These are phyloP conservation scores for Candida rishiriensis DNA, from an alignment of 805 yeast genomes.

Conservation along the genomic window DNA sequence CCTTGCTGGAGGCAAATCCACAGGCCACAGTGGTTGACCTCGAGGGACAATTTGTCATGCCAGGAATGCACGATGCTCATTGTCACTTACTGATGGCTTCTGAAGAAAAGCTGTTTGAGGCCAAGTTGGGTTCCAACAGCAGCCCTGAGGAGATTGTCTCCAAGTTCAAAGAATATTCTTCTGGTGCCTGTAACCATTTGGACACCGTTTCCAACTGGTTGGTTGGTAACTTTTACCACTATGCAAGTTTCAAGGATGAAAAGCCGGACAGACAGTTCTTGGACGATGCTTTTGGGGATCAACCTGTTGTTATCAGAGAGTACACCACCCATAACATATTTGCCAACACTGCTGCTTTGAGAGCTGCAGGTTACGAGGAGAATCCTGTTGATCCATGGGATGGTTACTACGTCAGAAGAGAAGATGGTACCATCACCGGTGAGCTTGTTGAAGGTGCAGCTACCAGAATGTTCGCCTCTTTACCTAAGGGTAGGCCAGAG, in stretches of 20 bases:
- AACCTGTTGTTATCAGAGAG: conserved; percentile 25
- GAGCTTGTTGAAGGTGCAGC: conserved; percentile 27
- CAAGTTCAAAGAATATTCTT: conserved; percentile 25
- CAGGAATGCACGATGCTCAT: conserved; percentile 28
- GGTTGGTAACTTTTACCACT: conserved; percentile 26
- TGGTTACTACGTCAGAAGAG: conserved; percentile 23
- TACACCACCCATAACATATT: conserved; percentile 26
- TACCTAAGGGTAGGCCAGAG: conserved; percentile 21
- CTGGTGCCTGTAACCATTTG: conserved; percentile 21
- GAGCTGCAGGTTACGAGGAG: conserved; percentile 27
- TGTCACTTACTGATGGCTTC: too few relatives aligned
- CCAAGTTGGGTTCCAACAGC: too few relatives aligned
- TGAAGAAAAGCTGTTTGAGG: too few relatives aligned
- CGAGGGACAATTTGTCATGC: conserved; percentile 25
- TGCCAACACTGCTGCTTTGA: conserved; percentile 26
- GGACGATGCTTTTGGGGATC: conserved; percentile 27
- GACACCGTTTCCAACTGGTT: conserved; percentile 23
- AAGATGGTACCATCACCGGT: conserved; percentile 26
- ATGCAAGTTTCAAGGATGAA: conserved; percentile 20
- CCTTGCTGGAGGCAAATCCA: conserved; percentile 7
- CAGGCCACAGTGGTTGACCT: conserved; percentile 19
- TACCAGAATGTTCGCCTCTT: conserved; percentile 17
- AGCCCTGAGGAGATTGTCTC: too few relatives aligned
- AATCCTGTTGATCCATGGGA: conserved; percentile 27
- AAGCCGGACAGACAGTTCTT: conserved; percentile 25